A percentile compares a stretch with the other conserved stretches of the same genome.
Evolutionary conservation across 441 rosid genomes (phyloP).

Genomic region (Pelargonium australe): DNA sequence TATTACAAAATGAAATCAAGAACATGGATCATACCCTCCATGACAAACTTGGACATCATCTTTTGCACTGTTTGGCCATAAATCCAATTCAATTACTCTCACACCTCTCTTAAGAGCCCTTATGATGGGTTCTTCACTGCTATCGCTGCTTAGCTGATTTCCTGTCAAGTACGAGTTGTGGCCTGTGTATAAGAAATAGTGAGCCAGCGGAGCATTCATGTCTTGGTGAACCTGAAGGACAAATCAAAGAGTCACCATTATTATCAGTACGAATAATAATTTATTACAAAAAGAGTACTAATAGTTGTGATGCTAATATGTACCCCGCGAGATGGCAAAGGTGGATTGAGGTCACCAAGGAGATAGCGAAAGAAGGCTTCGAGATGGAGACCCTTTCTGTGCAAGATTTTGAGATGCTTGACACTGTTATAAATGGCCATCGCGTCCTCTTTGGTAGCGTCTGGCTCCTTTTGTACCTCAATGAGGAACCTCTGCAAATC

Average conservation of each 20-base stretch:
- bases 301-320: not conserved
- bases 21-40: conserved; percentile 51
- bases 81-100: conserved; percentile 83
- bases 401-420: conserved; percentile 49
- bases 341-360: conserved; percentile 54
- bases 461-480: conserved; percentile 37
- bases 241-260: too few relatives aligned
- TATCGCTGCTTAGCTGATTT: conserved; percentile 62
- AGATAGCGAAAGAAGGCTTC: conserved; percentile 54
- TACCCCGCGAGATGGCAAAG: conserved; percentile 38
- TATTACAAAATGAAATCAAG: too few relatives aligned
- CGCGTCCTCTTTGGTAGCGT: conserved; percentile 38
- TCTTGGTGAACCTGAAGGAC: conserved; percentile 54
- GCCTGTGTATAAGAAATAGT: conserved; percentile 75
- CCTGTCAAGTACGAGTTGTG: conserved; percentile 85
- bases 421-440: conserved; percentile 36
- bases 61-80: conserved; percentile 81
- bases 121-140: conserved; percentile 73
- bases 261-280: too few relatives aligned
- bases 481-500: conserved; percentile 41
- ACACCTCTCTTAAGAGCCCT: conserved; percentile 68
- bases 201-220: conserved; percentile 67
- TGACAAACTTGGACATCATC: conserved; percentile 72
- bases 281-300: not conserved
- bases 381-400: conserved; percentile 43